Conservation (phyloP, 2,329 filamentous ascomycete genomes). For the Sarocladium strictum region DNA sequence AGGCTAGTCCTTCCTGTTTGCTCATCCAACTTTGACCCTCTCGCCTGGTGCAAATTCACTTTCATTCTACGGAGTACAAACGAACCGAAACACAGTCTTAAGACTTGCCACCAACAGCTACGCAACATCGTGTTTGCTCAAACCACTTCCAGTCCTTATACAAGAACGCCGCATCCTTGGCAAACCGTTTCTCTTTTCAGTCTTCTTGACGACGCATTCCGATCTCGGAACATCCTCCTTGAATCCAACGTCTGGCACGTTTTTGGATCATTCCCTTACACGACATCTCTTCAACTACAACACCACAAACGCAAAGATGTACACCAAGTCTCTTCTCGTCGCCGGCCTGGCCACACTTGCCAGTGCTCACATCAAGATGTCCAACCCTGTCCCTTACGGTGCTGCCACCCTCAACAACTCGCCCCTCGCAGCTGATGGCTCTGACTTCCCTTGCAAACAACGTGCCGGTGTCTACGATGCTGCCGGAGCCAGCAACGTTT, state of each 20-base stretch:
- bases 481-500: conserved; percentile 47
- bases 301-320: conserved; percentile 38
- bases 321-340: conserved; percentile 41
- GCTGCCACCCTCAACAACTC: conserved; percentile 42
- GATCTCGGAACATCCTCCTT: conserved; percentile 11
- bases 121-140: conserved; percentile 3
- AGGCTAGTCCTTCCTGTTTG: conserved; percentile 30
- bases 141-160: conserved; percentile 7
- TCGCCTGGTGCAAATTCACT: conserved; percentile 16
- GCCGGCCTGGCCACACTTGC: conserved; percentile 53
- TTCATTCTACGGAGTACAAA: conserved; percentile 10
- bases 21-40: conserved; percentile 12
- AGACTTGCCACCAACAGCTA: background rate
- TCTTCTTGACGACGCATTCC: conserved; percentile 13
- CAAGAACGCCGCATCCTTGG: conserved; percentile 1
- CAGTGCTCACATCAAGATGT: conserved; percentile 73
- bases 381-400: conserved; percentile 58
- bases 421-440: conserved; percentile 55
- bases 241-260: conserved; percentile 35
- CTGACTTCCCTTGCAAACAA: conserved; percentile 79
- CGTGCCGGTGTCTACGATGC: conserved; percentile 35
- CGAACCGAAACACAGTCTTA: background rate
- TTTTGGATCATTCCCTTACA: conserved; percentile 19
- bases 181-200: background rate
- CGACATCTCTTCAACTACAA: conserved; percentile 12